phyloP scores from a whole-genome alignment of 1,139 yeast species.

The Schwanniomyces etchellsii region DNA sequence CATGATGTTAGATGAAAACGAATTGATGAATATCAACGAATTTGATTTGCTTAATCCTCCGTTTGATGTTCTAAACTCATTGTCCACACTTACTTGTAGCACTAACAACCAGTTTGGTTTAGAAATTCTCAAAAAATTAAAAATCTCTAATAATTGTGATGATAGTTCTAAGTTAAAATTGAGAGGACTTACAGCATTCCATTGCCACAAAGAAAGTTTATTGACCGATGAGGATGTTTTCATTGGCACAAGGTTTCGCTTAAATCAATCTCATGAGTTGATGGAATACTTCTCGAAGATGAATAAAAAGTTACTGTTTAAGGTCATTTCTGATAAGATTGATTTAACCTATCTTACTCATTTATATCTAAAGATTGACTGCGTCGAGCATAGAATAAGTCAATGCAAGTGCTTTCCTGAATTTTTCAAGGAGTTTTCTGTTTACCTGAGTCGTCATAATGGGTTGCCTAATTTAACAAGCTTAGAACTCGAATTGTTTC shows the following conservation, averaged over 20 bases:
- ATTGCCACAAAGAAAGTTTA: constrained; percentile 24
- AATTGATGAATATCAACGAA: constrained; percentile 11
- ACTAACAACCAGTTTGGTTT: constrained; percentile 30
- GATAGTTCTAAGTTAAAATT: constrained; percentile 20
- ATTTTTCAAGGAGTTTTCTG: constrained; percentile 24
- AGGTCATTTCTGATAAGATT: constrained; percentile 18
- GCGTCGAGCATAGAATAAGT: constrained; percentile 21
- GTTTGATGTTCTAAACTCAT: constrained; percentile 17
- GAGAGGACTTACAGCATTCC: constrained; percentile 28
- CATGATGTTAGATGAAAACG: constrained; percentile 28
- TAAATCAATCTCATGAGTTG: constrained; percentile 5
- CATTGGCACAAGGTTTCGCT: constrained; percentile 2
- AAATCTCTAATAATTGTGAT: constrained; percentile 15
- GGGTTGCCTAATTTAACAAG: constrained; percentile 28
- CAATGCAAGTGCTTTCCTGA: constrained; percentile 26
- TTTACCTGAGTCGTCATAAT: constrained; percentile 13
- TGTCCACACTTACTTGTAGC: constrained; percentile 28
- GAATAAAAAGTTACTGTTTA: constrained; percentile 20
- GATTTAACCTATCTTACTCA: constrained; percentile 19
- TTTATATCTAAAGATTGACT: constrained; percentile 28
- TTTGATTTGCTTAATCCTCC: constrained; percentile 21
- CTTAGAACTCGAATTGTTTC: constrained; percentile 29
- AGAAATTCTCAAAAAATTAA: constrained; percentile 19
- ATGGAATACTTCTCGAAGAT: constrained; percentile 10
- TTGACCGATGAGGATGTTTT: constrained; percentile 6